Percentiles rank a stretch among this genome's conserved stretches.
These are phyloP conservation scores for Stentor roeselii DNA, from an alignment of 73 alveolate genomes.

Conservation along the genomic window DNA sequence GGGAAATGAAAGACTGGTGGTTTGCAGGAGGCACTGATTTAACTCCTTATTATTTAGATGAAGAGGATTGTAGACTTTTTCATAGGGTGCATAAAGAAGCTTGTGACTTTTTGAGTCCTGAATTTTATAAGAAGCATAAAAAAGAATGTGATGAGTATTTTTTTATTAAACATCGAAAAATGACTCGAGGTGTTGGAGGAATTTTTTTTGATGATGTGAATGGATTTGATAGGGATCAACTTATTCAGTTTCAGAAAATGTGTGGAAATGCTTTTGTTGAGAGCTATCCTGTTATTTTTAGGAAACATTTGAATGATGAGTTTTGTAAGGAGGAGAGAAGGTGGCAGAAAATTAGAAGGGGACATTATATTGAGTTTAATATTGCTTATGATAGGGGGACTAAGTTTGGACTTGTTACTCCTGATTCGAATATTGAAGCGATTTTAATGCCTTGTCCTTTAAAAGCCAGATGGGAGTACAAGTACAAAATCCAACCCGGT, in stretches of 20 bases:
- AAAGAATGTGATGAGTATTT: conserved; percentile 77
- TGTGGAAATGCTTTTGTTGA: conserved; percentile 28
- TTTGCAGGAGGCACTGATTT: conserved; percentile 89
- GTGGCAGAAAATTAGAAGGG: conserved; percentile 80
- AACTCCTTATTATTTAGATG: conserved; percentile 73
- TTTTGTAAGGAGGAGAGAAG: conserved; percentile 52
- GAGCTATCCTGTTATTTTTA: conserved; percentile 45
- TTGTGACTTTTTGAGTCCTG: conserved; percentile 39
- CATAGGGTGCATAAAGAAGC: conserved; percentile 45
- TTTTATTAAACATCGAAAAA: conserved; percentile 60
- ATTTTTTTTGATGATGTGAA: conserved; percentile 79
- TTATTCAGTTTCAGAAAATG: conserved; percentile 37
- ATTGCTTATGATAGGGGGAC: conserved; percentile 87
- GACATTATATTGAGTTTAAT: conserved; percentile 84
- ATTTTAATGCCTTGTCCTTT: conserved; percentile 79
- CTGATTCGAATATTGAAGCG: conserved; percentile 75
- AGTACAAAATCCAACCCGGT: conserved; percentile 55
- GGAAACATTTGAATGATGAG: conserved; percentile 43
- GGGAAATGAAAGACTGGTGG: conserved; percentile 67
- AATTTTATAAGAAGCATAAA: conserved; percentile 48
- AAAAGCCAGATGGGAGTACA: conserved; percentile 68
- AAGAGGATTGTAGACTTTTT: conserved; percentile 57
- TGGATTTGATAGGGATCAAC: conserved; percentile 43
- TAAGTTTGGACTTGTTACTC: conserved; percentile 78
- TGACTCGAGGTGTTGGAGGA: conserved; percentile 87